Conservation (phyloP, 768 basidiomycete genomes). For the Strobilomyces confusus region DNA sequence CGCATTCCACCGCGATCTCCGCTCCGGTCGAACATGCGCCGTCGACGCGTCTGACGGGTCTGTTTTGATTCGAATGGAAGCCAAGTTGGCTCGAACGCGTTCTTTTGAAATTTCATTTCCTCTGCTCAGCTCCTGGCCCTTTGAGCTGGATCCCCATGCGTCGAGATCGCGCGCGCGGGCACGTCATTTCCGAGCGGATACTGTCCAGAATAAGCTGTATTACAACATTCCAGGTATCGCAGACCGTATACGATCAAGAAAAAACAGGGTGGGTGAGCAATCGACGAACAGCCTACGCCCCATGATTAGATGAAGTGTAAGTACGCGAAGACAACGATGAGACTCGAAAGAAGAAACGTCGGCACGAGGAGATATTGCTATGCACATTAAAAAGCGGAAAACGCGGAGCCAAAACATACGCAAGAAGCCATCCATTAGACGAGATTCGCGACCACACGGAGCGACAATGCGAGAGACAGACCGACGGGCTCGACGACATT, state of each 20-base stretch:
- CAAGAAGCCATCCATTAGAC: conserved; percentile 19
- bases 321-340: conserved; percentile 18
- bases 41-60: neutral
- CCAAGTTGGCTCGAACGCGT: conserved; percentile 1
- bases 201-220: conserved; percentile 32
- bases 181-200: conserved; percentile 14
- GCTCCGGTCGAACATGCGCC: neutral
- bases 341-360: conserved; percentile 2
- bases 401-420: conserved; percentile 16
- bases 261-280: conserved; percentile 5
- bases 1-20: conserved; percentile 9
- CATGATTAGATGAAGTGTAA: conserved; percentile 25
- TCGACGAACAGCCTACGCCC: conserved; percentile 16
- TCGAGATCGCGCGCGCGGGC: neutral
- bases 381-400: conserved; percentile 18
- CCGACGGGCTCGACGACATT: conserved; percentile 17
- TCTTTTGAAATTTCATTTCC: conserved; percentile 12
- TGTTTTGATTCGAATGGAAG: conserved; percentile 18
- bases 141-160: neutral
- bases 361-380: conserved; percentile 13
- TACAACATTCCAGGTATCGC: conserved; percentile 38
- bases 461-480: conserved; percentile 9
- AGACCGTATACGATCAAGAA: conserved; percentile 31
- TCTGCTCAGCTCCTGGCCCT: neutral
- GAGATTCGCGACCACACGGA: conserved; percentile 6